Evolutionary conservation across 2,329 filamentous ascomycete species (phyloP).

Genomic region (Chaetomium strumarium): DNA sequence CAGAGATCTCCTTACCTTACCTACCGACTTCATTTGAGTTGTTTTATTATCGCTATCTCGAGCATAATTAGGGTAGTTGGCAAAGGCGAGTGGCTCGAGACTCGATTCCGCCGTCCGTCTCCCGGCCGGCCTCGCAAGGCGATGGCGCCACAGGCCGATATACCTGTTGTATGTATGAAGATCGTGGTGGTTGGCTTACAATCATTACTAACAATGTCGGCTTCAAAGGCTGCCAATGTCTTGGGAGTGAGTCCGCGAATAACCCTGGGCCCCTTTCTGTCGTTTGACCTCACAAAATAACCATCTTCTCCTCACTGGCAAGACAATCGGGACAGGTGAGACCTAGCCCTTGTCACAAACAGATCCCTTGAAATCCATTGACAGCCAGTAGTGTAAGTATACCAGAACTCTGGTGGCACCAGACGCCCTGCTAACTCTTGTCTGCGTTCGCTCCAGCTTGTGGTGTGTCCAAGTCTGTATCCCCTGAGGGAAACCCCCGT

Average conservation of each 20-base stretch:
- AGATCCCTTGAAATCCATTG: neutral
- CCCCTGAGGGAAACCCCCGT: neutral
- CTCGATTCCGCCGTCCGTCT: neutral
- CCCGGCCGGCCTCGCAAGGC: neutral
- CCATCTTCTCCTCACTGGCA: neutral
- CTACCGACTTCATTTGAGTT: neutral
- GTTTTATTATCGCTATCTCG: neutral
- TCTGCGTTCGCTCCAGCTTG: conserved; percentile 22
- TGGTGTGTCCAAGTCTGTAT: conserved; percentile 37
- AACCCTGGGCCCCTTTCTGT: neutral
- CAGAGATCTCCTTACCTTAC: neutral
- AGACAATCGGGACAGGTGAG: conserved; percentile 31
- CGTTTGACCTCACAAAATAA: neutral
- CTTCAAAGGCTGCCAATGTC: conserved; percentile 32
- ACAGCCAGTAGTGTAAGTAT: conserved; percentile 7
- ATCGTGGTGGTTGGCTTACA: neutral
- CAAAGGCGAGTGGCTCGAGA: too few relatives aligned
- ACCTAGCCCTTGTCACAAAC: neutral
- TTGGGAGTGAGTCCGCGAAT: conserved; percentile 33
- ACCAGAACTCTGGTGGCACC: neutral
- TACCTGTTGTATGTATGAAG: conserved; percentile 26
- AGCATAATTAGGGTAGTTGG: too few relatives aligned
- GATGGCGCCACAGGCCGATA: conserved; percentile 29
- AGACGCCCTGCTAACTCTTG: neutral
- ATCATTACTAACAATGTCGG: neutral